These are phyloP conservation scores for Scleroderma citrinum DNA, from an alignment of 768 basidiomycete species.

Conservation along the genomic window DNA sequence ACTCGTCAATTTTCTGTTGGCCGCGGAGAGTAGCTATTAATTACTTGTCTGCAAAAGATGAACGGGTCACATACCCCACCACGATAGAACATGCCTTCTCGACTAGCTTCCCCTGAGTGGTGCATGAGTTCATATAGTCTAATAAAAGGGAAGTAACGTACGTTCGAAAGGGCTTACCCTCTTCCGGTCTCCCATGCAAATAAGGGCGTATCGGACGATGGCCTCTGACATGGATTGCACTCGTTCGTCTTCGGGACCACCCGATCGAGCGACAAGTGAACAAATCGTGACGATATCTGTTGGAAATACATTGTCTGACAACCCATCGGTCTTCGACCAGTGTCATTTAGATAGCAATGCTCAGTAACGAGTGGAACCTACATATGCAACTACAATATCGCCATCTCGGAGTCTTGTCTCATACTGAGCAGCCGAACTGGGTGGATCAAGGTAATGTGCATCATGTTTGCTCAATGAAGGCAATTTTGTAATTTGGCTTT, in stretches of 20 bases:
- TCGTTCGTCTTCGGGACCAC: conserved; percentile 51
- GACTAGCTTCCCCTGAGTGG: conserved; percentile 51
- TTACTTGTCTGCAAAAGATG: conserved; percentile 4
- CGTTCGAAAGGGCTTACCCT: conserved; percentile 73
- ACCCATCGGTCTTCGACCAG: conserved; percentile 42
- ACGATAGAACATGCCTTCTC: conserved; percentile 57
- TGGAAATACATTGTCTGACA: conserved; percentile 57
- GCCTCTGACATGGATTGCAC: conserved; percentile 70
- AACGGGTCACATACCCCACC: conserved; percentile 60
- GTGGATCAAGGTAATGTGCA: conserved; percentile 28
- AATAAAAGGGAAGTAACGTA: conserved; percentile 28
- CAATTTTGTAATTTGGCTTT: conserved; percentile 28
- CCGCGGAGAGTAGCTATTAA: conserved; percentile 5
- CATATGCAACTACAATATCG: conserved; percentile 47
- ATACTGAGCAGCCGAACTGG: conserved; percentile 38
- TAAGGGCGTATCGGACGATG: conserved; percentile 60
- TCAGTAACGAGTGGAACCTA: conserved; percentile 24
- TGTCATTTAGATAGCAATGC: conserved; percentile 6
- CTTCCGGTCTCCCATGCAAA: conserved; percentile 62
- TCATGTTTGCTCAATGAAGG: conserved; percentile 22
- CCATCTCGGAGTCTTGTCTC: conserved; percentile 47
- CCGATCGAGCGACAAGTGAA: conserved; percentile 52
- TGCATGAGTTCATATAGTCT: conserved; percentile 4
- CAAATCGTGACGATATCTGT: conserved; percentile 68
- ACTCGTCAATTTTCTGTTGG: conserved; percentile 76